phyloP scores from a whole-genome alignment of 2,329 filamentous ascomycete species.

The Cordyceps cicadae region DNA sequence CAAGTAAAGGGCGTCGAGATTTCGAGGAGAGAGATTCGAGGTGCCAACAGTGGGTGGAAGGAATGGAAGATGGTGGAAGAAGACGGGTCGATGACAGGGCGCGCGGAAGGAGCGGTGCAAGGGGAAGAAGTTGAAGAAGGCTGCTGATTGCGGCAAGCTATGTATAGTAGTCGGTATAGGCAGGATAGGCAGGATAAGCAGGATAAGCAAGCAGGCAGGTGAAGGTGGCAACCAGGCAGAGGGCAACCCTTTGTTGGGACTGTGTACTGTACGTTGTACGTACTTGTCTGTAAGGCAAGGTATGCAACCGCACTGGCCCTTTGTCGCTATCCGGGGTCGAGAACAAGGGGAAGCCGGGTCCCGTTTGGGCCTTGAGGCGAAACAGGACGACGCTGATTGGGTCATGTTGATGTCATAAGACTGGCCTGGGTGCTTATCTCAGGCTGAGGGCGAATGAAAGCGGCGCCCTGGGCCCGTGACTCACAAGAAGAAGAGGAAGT shows the following conservation, averaged over 20 bases:
- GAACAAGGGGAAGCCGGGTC: neutral
- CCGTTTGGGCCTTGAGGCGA: constrained; percentile 9
- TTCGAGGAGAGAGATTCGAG: neutral
- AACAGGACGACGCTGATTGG: constrained; percentile 16
- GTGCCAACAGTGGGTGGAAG: neutral
- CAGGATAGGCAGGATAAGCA: no score
- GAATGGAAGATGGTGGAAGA: neutral
- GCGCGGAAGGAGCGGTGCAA: neutral
- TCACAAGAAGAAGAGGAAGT: constrained; percentile 11
- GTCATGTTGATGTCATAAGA: constrained; percentile 17
- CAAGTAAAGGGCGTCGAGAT: neutral
- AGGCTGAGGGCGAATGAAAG: neutral
- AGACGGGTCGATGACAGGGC: neutral
- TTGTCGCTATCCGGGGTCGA: no score
- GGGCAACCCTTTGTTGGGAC: no score
- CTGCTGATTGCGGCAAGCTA: neutral
- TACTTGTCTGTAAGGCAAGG: no score
- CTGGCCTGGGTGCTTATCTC: neutral
- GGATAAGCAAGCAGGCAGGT: neutral
- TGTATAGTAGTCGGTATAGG: neutral
- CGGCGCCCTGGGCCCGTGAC: constrained; percentile 20
- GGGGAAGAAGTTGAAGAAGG: neutral
- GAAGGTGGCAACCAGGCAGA: neutral
- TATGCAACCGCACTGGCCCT: no score
- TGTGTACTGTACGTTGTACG: no score